These are phyloP conservation scores for Durotheca rogersii DNA, from an alignment of 495 filamentous ascomycete species.

Conservation along the genomic window DNA sequence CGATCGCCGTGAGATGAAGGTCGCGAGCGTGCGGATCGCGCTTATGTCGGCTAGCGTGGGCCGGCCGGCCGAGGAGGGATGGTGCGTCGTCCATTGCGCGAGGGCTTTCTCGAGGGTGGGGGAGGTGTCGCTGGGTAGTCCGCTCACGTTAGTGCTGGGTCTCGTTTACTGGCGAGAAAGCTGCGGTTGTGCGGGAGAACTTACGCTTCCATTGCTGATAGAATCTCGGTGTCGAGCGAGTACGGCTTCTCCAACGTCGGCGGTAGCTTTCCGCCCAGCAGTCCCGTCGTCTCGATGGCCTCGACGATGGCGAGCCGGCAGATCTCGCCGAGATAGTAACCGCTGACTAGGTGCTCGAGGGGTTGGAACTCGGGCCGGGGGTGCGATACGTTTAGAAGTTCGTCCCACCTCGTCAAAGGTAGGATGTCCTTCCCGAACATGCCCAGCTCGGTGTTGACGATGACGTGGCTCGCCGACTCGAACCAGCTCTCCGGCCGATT, in stretches of 20 bases:
- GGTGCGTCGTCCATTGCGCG: conserved; percentile 41
- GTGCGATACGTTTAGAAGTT: conserved; percentile 60
- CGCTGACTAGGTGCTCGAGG: conserved; percentile 78
- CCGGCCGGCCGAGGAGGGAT: conserved; percentile 44
- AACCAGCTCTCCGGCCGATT: conserved; percentile 56
- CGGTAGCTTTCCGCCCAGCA: conserved; percentile 60
- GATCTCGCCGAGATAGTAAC: conserved; percentile 82
- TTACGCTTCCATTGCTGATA: conserved; percentile 62
- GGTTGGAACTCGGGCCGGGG: conserved; percentile 80
- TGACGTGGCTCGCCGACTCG: conserved; percentile 54
- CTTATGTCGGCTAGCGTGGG: conserved; percentile 51
- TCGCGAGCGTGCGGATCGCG: conserved; percentile 53
- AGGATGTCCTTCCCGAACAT: conserved; percentile 74
- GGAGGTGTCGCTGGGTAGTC: conserved; percentile 37
- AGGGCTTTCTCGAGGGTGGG: conserved; percentile 35
- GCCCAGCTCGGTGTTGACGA: conserved; percentile 85
- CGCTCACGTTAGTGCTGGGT: conserved; percentile 22
- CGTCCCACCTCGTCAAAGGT: conserved; percentile 74
- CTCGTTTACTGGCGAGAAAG: not conserved
- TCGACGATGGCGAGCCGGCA: conserved; percentile 69
- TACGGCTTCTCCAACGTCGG: conserved; percentile 54
- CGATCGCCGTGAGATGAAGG: conserved; percentile 60
- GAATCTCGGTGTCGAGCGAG: conserved; percentile 59
- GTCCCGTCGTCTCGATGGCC: conserved; percentile 52
- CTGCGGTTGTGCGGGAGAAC: conserved; percentile 19